A percentile compares a stretch with the other conserved stretches of the same genome.
phyloP scores from a whole-genome alignment of 2,329 filamentous ascomycete genomes.

The Trichoderma aggressivum region DNA sequence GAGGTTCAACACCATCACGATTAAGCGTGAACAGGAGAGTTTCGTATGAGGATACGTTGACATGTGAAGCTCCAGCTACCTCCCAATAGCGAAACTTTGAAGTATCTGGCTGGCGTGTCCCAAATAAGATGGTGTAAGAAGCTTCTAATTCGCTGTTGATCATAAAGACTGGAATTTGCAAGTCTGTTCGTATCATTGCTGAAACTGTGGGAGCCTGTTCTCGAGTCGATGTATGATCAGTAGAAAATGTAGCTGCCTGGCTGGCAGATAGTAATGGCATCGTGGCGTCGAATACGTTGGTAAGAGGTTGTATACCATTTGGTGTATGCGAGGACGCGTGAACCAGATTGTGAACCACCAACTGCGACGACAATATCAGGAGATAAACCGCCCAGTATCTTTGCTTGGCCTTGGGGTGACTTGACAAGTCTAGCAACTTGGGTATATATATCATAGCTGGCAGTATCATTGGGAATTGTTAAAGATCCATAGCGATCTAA shows the following conservation, averaged over 20 bases:
- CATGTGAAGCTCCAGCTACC: neutral
- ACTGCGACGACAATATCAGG: neutral
- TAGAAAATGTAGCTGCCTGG: neutral
- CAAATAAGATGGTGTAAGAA: neutral
- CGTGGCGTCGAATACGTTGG: neutral
- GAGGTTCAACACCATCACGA: neutral
- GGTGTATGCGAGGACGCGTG: neutral
- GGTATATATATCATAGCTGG: neutral
- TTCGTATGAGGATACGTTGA: neutral
- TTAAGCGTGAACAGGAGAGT: neutral
- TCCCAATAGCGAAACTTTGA: neutral
- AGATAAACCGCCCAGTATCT: neutral
- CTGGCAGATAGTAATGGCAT: neutral
- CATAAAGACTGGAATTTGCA: neutral
- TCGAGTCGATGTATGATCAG: neutral
- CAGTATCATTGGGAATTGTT: neutral
- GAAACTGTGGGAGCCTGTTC: neutral
- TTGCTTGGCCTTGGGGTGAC: neutral
- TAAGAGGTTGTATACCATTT: neutral
- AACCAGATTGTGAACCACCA: neutral
- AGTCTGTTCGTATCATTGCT: neutral
- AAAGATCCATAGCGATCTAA: neutral
- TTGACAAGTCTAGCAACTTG: neutral
- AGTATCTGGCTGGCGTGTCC: neutral
- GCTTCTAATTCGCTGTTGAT: neutral